Conservation (phyloP, 192 early-diverging fungal genomes). For the Coemansia sp. region DNA sequence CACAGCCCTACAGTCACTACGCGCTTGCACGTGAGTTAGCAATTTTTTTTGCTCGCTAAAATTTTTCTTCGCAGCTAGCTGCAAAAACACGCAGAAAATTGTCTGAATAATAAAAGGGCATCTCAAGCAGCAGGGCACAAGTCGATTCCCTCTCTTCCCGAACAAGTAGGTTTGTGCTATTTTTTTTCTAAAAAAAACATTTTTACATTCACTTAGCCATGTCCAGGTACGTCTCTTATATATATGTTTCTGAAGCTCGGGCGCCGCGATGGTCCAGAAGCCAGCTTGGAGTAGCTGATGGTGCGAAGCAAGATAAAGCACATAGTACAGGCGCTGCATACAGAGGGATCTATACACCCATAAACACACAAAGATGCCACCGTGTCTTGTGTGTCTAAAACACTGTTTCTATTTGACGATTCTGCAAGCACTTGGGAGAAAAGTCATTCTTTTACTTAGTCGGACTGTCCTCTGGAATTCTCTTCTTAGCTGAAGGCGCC, state of each 20-base stretch:
- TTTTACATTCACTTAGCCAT: constrained; percentile 29
- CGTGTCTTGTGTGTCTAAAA: background rate
- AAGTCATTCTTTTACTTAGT: background rate
- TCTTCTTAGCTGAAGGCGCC: too few relatives aligned
- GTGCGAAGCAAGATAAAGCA: background rate
- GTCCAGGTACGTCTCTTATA: constrained; percentile 28
- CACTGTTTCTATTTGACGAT: background rate
- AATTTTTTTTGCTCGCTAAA: background rate
- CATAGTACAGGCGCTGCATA: background rate
- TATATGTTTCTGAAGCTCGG: background rate
- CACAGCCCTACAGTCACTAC: background rate
- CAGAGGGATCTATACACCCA: too few relatives aligned
- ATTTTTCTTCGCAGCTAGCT: too few relatives aligned
- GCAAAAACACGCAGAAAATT: too few relatives aligned
- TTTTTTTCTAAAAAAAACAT: constrained; percentile 3
- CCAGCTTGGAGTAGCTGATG: background rate
- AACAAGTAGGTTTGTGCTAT: constrained; percentile 14
- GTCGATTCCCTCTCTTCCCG: constrained; percentile 32
- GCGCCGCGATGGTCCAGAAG: background rate
- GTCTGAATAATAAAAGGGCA: background rate
- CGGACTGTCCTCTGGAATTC: too few relatives aligned
- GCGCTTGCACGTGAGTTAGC: background rate
- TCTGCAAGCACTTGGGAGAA: background rate
- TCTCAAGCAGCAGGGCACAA: background rate
- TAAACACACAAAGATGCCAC: background rate